Evolutionary conservation across 805 yeast species (phyloP), one percentile per base, ranked within the genome.

Genomic region (Groenewaldozyma salmanticensis): DNA sequence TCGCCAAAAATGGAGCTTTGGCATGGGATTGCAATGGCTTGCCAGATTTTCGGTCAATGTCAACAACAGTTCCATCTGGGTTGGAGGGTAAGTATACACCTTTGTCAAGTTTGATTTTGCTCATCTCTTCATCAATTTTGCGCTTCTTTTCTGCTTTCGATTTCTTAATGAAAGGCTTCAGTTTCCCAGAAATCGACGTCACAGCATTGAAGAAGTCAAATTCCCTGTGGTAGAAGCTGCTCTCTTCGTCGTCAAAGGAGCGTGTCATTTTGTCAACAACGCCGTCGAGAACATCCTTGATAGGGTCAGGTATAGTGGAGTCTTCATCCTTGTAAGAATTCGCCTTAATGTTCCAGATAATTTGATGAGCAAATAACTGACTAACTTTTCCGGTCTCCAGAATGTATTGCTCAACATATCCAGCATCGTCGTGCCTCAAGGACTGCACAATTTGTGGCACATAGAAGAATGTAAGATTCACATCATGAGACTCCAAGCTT

Each of bases 361-460:
- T 88, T 62, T 92, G 99, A 61, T 92, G 99, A 0, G 97, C 88
- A 68, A 92, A 92, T 47, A 90, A 67, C 50, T 84, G 94, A 21
- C 92, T 80, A 11, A 87, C 84, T 55, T 81, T 79, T 1, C 95
- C 96, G 1, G 96, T 85, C 58, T 92, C 97, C 42, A 90, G 64
- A 48, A 92, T 87, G 57, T 83, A 85, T 51, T 86, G 72, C 52
- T 84, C 86, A 35, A 90, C 94, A 52, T 86, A 88, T 1, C 96
- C 97, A 35, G 74, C 66, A 7, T 62, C 61, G 58, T 92, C 98
- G 58, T 79, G 80, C 48, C 97, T 73, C 51, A 92, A 69, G 48
- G 85, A 73, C 63, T 92, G 99, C 17, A 92, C 98, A 60, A 92
- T 86, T 59, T 92, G 98, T 2, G 99, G 99, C 40, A 92, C 97